Conservation (phyloP, 2,329 filamentous ascomycete genomes). For the Iodosphaeria phyllophila region DNA sequence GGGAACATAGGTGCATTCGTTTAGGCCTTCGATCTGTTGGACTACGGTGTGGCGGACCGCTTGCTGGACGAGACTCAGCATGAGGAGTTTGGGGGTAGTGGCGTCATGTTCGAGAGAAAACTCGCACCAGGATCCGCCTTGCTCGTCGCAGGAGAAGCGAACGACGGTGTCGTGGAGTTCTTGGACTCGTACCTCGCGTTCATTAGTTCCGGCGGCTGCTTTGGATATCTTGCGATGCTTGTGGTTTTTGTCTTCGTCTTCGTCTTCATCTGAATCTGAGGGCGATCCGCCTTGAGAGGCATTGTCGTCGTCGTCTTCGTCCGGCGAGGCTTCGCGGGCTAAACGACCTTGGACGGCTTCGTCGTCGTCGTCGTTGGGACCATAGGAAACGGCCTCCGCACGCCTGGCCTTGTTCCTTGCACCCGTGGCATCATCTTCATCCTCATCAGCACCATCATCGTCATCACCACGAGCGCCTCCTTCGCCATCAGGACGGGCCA, state of each 20-base stretch:
- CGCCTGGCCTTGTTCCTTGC: conserved; percentile 62
- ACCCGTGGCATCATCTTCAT: conserved; percentile 59
- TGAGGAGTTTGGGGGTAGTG: conserved; percentile 71
- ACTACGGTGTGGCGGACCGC: conserved; percentile 65
- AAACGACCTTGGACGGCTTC: conserved; percentile 50
- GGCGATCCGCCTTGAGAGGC: conserved; percentile 35
- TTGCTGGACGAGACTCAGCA: conserved; percentile 76
- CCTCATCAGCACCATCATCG: conserved; percentile 52
- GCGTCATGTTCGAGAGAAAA: conserved; percentile 72
- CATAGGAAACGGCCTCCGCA: conserved; percentile 70
- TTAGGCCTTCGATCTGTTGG: conserved; percentile 67
- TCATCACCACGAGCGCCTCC: conserved; percentile 27
- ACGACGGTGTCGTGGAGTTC: conserved; percentile 47
- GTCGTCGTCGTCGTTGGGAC: conserved; percentile 84
- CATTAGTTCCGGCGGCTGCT: too few relatives aligned
- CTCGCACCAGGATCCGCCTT: conserved; percentile 53
- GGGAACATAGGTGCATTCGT: conserved; percentile 47
- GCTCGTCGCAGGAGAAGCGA: conserved; percentile 64
- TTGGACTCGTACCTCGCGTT: conserved; percentile 48
- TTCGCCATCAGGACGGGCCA: conserved; percentile 19
- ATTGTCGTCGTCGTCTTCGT: conserved; percentile 41
- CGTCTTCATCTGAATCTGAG: conserved; percentile 22
- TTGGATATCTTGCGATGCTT: conserved; percentile 20
- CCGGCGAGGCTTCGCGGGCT: conserved; percentile 35
- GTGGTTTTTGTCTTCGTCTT: conserved; percentile 5